phyloP scores from a whole-genome alignment of 108 stramenopile genomes.

The Nitzschia sp. region DNA sequence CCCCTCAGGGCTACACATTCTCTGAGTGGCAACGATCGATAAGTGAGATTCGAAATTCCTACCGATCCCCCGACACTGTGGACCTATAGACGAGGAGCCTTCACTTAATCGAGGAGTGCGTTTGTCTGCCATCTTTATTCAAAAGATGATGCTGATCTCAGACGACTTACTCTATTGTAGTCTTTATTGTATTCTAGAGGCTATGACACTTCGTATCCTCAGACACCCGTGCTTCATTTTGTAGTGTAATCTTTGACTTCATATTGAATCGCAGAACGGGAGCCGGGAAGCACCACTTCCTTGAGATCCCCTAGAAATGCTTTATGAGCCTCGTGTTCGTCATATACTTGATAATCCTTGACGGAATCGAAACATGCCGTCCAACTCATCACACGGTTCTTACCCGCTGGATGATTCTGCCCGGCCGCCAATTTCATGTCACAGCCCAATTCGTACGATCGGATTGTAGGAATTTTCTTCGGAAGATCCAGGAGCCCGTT shows the following conservation, averaged over 20 bases:
- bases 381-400: constrained; percentile 21
- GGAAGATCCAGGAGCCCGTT: constrained; percentile 24
- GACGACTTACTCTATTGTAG: no score
- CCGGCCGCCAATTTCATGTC: constrained; percentile 20
- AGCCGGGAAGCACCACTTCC: constrained; percentile 20
- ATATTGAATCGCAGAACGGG: constrained; percentile 30
- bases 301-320: constrained; percentile 12
- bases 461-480: constrained; percentile 5
- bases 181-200: no score
- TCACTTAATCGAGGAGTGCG: no score
- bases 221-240: no score
- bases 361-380: constrained; percentile 14
- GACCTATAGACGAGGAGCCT: constrained; percentile 3
- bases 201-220: no score
- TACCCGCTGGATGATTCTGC: constrained; percentile 34
- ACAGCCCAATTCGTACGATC: constrained; percentile 15
- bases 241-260: neutral
- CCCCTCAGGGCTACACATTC: neutral
- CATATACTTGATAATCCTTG: constrained; percentile 24
- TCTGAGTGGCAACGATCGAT: neutral
- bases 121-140: no score
- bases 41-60: constrained; percentile 6
- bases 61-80: constrained; percentile 18
- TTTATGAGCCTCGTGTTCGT: constrained; percentile 7
- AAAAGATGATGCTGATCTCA: no score